phyloP scores from a whole-genome alignment of 768 basidiomycete genomes.

The Naganishia randhawae region DNA sequence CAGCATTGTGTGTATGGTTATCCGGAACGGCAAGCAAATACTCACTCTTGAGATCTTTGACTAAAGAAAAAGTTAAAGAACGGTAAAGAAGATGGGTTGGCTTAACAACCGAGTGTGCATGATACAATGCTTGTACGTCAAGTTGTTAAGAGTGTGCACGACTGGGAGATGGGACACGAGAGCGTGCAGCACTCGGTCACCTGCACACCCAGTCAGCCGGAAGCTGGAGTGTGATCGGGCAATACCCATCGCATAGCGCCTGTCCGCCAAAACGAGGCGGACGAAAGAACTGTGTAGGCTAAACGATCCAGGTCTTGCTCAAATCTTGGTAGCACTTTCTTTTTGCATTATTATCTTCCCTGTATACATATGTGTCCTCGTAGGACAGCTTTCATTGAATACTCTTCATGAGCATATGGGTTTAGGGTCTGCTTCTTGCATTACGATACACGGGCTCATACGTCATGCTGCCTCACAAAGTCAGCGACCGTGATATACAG shows the following conservation, averaged over 20 bases:
- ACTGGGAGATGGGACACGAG: not conserved
- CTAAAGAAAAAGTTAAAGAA: constrained; percentile 10
- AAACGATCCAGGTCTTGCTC: not conserved
- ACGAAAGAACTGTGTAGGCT: not conserved
- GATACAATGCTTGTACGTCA: too few species aligned
- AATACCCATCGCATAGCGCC: not conserved
- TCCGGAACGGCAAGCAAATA: not conserved
- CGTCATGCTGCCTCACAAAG: too few species aligned
- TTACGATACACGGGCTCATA: too few species aligned
- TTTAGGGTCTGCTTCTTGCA: too few species aligned
- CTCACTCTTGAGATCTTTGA: constrained; percentile 24
- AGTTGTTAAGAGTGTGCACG: constrained; percentile 2
- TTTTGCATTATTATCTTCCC: not conserved
- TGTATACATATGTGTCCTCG: too few species aligned
- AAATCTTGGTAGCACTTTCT: not conserved
- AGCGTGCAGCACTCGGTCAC: not conserved
- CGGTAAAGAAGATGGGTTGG: constrained; percentile 14
- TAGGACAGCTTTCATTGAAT: too few species aligned
- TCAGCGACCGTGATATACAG: too few species aligned
- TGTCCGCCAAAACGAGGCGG: not conserved
- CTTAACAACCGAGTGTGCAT: too few species aligned
- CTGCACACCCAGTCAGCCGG: not conserved
- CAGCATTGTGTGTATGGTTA: not conserved
- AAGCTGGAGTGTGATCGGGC: not conserved
- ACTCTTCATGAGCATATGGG: too few species aligned